These are phyloP conservation scores for Torulaspora globosa DNA, from an alignment of 1,139 yeast species.

Conservation along the genomic window DNA sequence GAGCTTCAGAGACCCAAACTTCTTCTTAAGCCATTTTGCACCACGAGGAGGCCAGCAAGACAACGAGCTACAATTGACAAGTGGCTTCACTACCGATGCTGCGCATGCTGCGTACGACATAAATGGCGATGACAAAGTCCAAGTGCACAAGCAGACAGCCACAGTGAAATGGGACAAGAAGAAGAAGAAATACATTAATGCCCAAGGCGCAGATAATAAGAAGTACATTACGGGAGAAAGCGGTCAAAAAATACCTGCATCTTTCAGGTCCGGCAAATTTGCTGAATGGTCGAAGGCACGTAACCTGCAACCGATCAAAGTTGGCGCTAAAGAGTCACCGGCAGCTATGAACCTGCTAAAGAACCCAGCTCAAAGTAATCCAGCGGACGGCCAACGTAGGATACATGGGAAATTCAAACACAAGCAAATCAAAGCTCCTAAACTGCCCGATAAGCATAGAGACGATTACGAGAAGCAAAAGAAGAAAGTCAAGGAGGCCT, in stretches of 20 bases:
- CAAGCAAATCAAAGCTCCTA: conserved; percentile 73
- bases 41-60: conserved; percentile 79
- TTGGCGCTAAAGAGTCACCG: conserved; percentile 51
- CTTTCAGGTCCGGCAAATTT: conserved; percentile 84
- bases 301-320: conserved; percentile 51
- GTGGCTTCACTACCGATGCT: conserved; percentile 82
- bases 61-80: conserved; percentile 58
- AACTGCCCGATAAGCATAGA: conserved; percentile 79
- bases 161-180: conserved; percentile 91
- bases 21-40: conserved; percentile 86
- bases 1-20: conserved; percentile 72
- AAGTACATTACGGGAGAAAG: conserved; percentile 92
- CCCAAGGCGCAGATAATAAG: conserved; percentile 67
- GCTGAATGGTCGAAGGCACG: conserved; percentile 85
- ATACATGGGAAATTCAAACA: conserved; percentile 60
- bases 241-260: conserved; percentile 90
- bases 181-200: conserved; percentile 84
- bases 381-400: conserved; percentile 23
- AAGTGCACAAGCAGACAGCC: conserved; percentile 59
- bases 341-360: conserved; percentile 32
- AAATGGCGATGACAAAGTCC: conserved; percentile 69
- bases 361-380: conserved; percentile 31
- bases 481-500: conserved; percentile 76
- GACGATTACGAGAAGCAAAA: conserved; percentile 83
- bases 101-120: conserved; percentile 81